Evolutionary conservation across 2,329 filamentous ascomycete genomes (phyloP).

Genomic region (Fusarium nurragi): DNA sequence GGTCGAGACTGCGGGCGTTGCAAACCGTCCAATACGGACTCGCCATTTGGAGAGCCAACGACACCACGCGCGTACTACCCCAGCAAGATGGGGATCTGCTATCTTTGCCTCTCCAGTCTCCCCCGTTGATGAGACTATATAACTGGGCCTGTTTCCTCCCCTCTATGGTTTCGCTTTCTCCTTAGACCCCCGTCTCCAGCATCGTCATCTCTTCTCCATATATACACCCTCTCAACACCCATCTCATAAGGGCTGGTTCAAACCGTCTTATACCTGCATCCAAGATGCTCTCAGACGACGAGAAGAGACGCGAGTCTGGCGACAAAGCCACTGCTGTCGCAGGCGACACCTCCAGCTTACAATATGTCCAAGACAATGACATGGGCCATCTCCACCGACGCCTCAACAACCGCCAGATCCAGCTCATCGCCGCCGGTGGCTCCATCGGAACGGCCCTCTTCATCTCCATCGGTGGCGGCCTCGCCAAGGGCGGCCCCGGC

Average conservation of each 20-base stretch:
- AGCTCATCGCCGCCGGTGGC: constrained; percentile 45
- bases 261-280: too few relatives aligned
- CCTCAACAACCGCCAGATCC: constrained; percentile 35
- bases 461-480: constrained; percentile 37
- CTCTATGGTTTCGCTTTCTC: not conserved
- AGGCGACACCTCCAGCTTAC: constrained; percentile 16
- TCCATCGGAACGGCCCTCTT: constrained; percentile 37
- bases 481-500: constrained; percentile 29
- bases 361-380: not conserved
- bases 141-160: not conserved
- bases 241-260: not conserved
- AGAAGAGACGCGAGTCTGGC: constrained; percentile 19
- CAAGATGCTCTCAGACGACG: constrained; percentile 29
- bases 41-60: not conserved
- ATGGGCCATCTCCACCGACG: constrained; percentile 35
- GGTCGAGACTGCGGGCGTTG: constrained; percentile 3
- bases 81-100: not conserved
- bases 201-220: not conserved
- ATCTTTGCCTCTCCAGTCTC: constrained; percentile 11
- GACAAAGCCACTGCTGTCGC: constrained; percentile 10
- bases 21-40: not conserved
- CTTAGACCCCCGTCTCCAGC: constrained; percentile 3
- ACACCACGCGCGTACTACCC: constrained; percentile 7
- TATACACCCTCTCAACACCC: not conserved
- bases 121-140: constrained; percentile 10